Evolutionary conservation across 768 basidiomycete genomes (phyloP).

Genomic region (Xanthoconium purpureum): DNA sequence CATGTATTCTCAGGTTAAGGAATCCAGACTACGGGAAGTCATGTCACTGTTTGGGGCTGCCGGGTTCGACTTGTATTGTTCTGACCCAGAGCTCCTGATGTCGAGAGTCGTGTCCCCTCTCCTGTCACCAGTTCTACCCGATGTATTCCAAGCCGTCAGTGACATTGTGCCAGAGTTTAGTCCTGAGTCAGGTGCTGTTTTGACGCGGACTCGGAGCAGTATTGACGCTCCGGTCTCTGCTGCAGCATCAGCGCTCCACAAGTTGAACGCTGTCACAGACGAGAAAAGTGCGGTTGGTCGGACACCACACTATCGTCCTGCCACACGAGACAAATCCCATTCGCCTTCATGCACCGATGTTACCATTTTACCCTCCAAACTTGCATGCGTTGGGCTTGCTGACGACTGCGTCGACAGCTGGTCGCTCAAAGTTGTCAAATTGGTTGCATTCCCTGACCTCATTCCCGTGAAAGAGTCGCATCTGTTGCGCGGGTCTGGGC

Average conservation of each 20-base stretch:
- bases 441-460: constrained; percentile 73
- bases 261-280: constrained; percentile 2
- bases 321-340: constrained; percentile 40
- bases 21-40: constrained; percentile 59
- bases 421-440: constrained; percentile 74
- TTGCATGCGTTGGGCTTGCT: constrained; percentile 73
- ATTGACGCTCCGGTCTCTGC: constrained; percentile 32
- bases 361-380: constrained; percentile 60
- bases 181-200: constrained; percentile 40
- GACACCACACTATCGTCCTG: constrained; percentile 10
- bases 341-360: constrained; percentile 61
- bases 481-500: constrained; percentile 3
- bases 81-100: constrained; percentile 39
- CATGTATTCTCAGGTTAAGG: constrained; percentile 52
- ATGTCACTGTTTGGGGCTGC: constrained; percentile 55
- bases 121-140: constrained; percentile 31
- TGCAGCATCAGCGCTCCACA: constrained; percentile 7
- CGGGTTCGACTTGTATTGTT: constrained; percentile 64
- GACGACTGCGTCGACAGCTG: constrained; percentile 68
- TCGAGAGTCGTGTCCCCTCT: constrained; percentile 31
- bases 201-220: constrained; percentile 47
- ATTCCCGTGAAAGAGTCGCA: constrained; percentile 38
- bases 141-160: constrained; percentile 26
- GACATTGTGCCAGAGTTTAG: constrained; percentile 30
- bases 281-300: constrained; percentile 1